Conservation (phyloP, 108 stramenopile genomes). For the Licmophora abbreviata region DNA sequence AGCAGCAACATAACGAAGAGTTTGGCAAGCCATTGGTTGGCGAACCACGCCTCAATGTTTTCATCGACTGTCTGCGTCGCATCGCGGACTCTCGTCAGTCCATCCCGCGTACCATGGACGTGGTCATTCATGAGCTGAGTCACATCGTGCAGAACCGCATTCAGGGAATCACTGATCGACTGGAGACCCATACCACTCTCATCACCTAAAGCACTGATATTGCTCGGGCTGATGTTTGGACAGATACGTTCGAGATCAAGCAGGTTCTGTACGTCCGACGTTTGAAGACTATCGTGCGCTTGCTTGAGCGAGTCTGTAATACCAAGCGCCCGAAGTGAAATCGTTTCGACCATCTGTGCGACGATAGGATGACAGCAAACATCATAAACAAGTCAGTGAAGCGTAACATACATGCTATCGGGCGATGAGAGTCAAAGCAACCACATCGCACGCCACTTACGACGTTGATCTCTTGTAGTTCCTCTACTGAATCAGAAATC, state of each 20-base stretch:
- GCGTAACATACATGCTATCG: no score
- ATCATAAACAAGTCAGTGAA: background rate
- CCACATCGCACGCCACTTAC: slow-evolving; percentile 14
- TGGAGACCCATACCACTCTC: background rate
- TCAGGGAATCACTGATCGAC: background rate
- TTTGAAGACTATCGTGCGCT: background rate
- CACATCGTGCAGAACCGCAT: background rate
- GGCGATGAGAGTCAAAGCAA: no score
- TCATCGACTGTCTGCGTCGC: background rate
- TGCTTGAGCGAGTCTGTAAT: background rate
- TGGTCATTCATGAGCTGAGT: background rate
- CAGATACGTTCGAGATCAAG: background rate
- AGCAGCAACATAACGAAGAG: slow-evolving; percentile 25
- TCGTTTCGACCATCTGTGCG: slow-evolving; percentile 21
- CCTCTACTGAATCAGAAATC: background rate
- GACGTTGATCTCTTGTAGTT: slow-evolving; percentile 5
- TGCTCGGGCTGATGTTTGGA: slow-evolving; percentile 3
- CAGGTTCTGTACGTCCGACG: background rate
- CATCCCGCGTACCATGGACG: background rate
- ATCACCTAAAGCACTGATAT: background rate
- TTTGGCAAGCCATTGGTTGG: slow-evolving; percentile 31
- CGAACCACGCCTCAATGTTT: slow-evolving; percentile 14
- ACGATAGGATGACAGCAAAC: background rate
- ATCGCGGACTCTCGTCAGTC: background rate
- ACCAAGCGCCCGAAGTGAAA: slow-evolving; percentile 14